Evolutionary conservation across 768 basidiomycete genomes (phyloP), one percentile per base, ranked within the genome.

Genomic region (Tulasnella sp.): DNA sequence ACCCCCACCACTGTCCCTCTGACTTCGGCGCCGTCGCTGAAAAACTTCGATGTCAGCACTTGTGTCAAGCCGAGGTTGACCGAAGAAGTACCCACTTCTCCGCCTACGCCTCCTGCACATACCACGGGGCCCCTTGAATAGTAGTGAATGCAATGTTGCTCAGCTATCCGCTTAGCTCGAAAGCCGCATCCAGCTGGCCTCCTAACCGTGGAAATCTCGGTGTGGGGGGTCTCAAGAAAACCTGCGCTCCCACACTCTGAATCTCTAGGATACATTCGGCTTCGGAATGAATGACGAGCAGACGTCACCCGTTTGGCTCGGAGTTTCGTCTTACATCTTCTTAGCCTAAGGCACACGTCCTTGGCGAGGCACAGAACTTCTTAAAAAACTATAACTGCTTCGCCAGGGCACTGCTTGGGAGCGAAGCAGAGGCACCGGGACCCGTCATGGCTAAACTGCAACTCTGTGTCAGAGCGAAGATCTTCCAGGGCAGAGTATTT

Each of bases 391-490:
- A 9, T 60, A 22, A 24, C 2, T 28, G 22, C 58, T 60, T 60
- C 58, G 22, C 9, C 20, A 60, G 28, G 58, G 58, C 58, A 9
- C 2, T 2, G 22, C 58, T 24, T 60, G 58, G 58, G 18, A 60
- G 22, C 22, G 58, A 9, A 60, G 22, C 16, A 20, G 58, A 60
- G 58, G 58, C 20, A 60, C 58, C 58, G 58, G 58, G 58, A 60
- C 24, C 58, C 58, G 58, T n/a, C 24, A 24, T 60, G 58, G 58
- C 58, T 60, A 60, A 60, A 60, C 58, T 60, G 58, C 58, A 60
- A 60, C 24, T 24, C 28, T 20, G 9, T 60, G 58, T 46, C 22
- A 60, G 22, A 9, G 58, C 58, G 58, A 60, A 28, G 28, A 60
- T 60, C 58, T 60, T 60, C 58, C 58, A 60, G 22, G 58, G 20